phyloP scores from a whole-genome alignment of 345 rosid genomes.

The thale cress (Arabidopsis thaliana) region DNA sequence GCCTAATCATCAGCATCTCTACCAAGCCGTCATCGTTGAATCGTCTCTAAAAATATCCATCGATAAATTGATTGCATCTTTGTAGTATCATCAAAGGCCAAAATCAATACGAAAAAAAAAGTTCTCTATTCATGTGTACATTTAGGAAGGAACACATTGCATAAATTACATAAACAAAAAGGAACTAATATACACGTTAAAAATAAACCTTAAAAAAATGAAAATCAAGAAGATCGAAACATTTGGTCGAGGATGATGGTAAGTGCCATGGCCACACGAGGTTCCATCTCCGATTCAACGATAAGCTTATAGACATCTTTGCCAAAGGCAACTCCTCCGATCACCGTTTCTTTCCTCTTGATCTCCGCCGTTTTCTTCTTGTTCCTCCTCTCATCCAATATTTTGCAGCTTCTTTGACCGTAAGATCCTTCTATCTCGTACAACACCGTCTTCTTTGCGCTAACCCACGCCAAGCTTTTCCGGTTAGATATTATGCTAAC shows the following conservation, averaged over 20 bases:
- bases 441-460: constrained; percentile 29
- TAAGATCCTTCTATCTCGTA: constrained; percentile 89
- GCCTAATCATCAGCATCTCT: constrained; percentile 11
- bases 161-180: constrained; percentile 34
- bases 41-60: neutral
- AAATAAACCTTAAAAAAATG: neutral
- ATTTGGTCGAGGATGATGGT: constrained; percentile 90
- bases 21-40: constrained; percentile 11
- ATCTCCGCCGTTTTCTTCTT: constrained; percentile 63
- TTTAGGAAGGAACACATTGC: constrained; percentile 12
- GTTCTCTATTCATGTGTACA: constrained; percentile 20
- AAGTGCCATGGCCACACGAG: constrained; percentile 73
- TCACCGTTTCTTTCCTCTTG: constrained; percentile 67
- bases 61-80: neutral
- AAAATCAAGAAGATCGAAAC: constrained; percentile 62
- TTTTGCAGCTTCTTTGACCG: constrained; percentile 61
- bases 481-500: constrained; percentile 50
- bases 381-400: constrained; percentile 60
- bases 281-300: constrained; percentile 68
- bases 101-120: constrained; percentile 1
- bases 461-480: constrained; percentile 66
- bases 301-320: constrained; percentile 74
- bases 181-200: constrained; percentile 28
- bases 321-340: constrained; percentile 70
- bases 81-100: neutral